These are phyloP conservation scores for Thalassiosira exigua DNA, from an alignment of 352 stramenopile species.

Conservation along the genomic window DNA sequence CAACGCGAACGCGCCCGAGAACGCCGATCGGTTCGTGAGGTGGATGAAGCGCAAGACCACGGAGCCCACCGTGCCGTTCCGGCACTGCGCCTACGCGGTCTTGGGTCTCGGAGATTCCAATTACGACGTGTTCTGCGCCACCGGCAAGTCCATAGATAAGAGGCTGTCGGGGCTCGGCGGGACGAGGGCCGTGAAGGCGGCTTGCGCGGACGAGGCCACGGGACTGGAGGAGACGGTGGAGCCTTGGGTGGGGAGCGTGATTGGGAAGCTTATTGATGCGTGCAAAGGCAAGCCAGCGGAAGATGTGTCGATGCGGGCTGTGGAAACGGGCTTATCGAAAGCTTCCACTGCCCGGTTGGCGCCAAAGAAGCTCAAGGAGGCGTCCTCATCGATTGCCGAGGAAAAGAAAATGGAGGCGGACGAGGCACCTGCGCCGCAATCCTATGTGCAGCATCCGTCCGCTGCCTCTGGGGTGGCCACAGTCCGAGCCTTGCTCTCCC, in stretches of 20 bases:
- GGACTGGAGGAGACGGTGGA: constrained; percentile 94
- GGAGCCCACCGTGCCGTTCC: constrained; percentile 60
- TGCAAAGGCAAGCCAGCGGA: constrained; percentile 30
- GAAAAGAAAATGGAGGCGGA: constrained; percentile 71
- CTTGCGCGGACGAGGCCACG: constrained; percentile 90
- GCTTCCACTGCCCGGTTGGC: background rate
- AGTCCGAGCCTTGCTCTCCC: constrained; percentile 48
- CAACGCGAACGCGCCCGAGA: constrained; percentile 92
- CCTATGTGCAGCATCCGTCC: background rate
- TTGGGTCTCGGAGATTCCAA: constrained; percentile 93
- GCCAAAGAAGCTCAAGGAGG: background rate
- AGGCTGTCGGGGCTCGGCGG: constrained; percentile 89
- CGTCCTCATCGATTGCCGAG: constrained; percentile 23
- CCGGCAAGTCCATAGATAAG: constrained; percentile 90
- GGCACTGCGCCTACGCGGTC: constrained; percentile 86
- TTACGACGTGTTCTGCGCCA: constrained; percentile 94
- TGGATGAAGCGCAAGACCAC: constrained; percentile 88
- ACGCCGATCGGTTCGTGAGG: constrained; percentile 90
- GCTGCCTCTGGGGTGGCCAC: constrained; percentile 47
- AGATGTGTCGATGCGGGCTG: background rate
- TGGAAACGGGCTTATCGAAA: background rate
- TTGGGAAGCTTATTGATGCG: constrained; percentile 55
- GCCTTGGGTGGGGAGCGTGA: constrained; percentile 84
- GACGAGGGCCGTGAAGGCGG: constrained; percentile 82
- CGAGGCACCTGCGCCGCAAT: background rate